A percentile compares a stretch with the other conserved stretches of the same genome.
These are phyloP conservation scores for Phytomonas francai DNA, from an alignment of 208 protist species.

Conservation along the genomic window DNA sequence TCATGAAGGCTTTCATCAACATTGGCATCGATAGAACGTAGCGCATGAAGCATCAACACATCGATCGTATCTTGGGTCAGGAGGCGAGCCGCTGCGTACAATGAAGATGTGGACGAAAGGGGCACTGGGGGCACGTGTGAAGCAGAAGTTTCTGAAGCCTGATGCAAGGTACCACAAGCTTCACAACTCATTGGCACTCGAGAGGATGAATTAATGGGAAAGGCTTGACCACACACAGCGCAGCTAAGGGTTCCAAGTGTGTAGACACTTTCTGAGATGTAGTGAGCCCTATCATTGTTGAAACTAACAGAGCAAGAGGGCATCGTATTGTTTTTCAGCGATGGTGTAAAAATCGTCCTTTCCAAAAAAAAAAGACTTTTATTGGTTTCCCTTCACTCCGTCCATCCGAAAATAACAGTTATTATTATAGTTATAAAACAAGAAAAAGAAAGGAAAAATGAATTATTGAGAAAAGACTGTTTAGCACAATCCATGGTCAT, in stretches of 20 bases:
- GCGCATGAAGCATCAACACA: background rate
- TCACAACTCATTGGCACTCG: slow-evolving; percentile 17
- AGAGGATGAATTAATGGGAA: slow-evolving; percentile 27
- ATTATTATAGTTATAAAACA: background rate
- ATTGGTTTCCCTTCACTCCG: background rate
- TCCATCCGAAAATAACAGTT: background rate
- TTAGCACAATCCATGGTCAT: too few relatives aligned
- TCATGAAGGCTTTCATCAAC: slow-evolving; percentile 9
- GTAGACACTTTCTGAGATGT: slow-evolving; percentile 41
- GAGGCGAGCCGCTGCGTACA: slow-evolving; percentile 24
- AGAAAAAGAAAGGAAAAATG: background rate
- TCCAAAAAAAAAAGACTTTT: background rate
- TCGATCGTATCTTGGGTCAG: slow-evolving; percentile 41
- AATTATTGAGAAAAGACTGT: too few relatives aligned
- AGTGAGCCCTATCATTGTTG: slow-evolving; percentile 15
- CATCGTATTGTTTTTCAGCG: background rate
- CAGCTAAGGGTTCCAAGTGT: slow-evolving; percentile 57
- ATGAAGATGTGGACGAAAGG: background rate
- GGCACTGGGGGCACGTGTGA: slow-evolving; percentile 6
- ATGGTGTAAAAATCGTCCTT: background rate
- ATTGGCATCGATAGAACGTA: slow-evolving; percentile 1
- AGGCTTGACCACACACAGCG: slow-evolving; percentile 53
- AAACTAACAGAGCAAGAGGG: background rate
- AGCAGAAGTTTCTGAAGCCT: slow-evolving; percentile 19
- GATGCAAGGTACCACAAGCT: slow-evolving; percentile 28